A percentile compares a stretch with the other conserved stretches of the same genome.
These are phyloP conservation scores for Epichloe gansuensis DNA, from an alignment of 2,329 filamentous ascomycete species.

Conservation along the genomic window DNA sequence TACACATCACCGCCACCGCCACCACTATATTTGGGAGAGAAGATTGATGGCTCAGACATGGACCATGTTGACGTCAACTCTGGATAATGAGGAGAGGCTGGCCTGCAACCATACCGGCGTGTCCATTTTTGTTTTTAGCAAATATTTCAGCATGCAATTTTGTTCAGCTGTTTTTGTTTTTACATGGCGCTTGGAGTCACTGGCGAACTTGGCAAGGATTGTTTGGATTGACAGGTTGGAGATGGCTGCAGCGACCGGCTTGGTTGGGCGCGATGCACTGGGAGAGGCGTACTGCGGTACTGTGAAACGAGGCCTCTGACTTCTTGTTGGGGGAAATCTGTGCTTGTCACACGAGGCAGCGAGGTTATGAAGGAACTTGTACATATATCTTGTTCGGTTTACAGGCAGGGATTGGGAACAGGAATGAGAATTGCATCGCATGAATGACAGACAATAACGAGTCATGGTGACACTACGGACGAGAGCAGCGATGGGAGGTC, in stretches of 20 bases:
- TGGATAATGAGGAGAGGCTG: background rate
- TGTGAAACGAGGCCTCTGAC: constrained; percentile 2
- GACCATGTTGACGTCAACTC: background rate
- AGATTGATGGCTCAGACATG: background rate
- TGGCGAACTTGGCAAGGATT: constrained; percentile 22
- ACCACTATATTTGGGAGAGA: background rate
- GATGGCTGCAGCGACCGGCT: constrained; percentile 16
- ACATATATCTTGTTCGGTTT: constrained; percentile 29
- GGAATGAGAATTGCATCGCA: constrained; percentile 21
- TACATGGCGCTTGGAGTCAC: constrained; percentile 30
- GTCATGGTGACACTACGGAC: background rate
- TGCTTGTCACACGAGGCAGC: background rate
- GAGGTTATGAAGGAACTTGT: constrained; percentile 24
- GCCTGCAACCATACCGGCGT: constrained; percentile 4
- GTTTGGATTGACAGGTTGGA: constrained; percentile 24
- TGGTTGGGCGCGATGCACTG: constrained; percentile 3
- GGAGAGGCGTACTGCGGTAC: constrained; percentile 1
- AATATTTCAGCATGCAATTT: constrained; percentile 23
- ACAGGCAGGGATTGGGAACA: constrained; percentile 16
- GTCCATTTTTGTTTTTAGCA: constrained; percentile 21
- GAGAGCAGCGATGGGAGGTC: background rate
- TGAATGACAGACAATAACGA: constrained; percentile 6
- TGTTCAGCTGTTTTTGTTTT: constrained; percentile 21
- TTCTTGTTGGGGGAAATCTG: constrained; percentile 3
- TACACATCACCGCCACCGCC: constrained; percentile 13